Percentiles rank a stretch among this genome's conserved stretches.
Conservation (phyloP, 2,329 filamentous ascomycete species). For the Massarina eburnea region DNA sequence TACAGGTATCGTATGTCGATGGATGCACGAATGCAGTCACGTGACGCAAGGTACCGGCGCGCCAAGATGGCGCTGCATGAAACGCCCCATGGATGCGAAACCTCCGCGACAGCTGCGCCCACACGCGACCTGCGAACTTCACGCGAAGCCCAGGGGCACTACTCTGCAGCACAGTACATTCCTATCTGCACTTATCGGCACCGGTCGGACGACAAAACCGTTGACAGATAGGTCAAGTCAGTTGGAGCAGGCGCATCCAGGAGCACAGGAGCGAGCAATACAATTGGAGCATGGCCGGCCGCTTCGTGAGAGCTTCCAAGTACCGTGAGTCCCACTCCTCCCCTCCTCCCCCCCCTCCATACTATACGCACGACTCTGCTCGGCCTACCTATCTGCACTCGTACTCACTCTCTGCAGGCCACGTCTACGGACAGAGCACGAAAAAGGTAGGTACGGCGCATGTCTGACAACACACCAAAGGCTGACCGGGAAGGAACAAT, state of each 20-base stretch:
- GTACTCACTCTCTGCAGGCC: slow-evolving; percentile 72
- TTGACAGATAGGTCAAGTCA: too few species aligned
- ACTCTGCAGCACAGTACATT: slow-evolving; percentile 5
- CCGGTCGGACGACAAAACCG: too few species aligned
- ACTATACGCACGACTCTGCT: too few species aligned
- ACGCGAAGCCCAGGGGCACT: not conserved
- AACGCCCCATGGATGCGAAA: slow-evolving; percentile 1
- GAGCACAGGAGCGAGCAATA: too few species aligned
- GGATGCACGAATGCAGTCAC: too few species aligned
- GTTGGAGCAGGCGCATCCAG: slow-evolving; percentile 9
- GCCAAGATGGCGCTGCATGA: slow-evolving; percentile 1
- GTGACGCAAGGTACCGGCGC: too few species aligned
- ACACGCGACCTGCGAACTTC: not conserved
- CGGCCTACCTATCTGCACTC: too few species aligned
- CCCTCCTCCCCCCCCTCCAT: too few species aligned
- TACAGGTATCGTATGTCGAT: too few species aligned
- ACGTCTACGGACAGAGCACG: slow-evolving; percentile 95
- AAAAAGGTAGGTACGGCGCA: slow-evolving; percentile 63
- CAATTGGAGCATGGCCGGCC: slow-evolving; percentile 75
- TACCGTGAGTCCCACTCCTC: slow-evolving; percentile 57
- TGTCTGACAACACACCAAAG: not conserved
- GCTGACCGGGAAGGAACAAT: slow-evolving; percentile 68
- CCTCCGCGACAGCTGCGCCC: not conserved
- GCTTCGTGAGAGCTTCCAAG: slow-evolving; percentile 73
- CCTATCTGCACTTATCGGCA: slow-evolving; percentile 8